Evolutionary conservation across 1,139 yeast genomes (phyloP).

Genomic region (Torulaspora globosa): DNA sequence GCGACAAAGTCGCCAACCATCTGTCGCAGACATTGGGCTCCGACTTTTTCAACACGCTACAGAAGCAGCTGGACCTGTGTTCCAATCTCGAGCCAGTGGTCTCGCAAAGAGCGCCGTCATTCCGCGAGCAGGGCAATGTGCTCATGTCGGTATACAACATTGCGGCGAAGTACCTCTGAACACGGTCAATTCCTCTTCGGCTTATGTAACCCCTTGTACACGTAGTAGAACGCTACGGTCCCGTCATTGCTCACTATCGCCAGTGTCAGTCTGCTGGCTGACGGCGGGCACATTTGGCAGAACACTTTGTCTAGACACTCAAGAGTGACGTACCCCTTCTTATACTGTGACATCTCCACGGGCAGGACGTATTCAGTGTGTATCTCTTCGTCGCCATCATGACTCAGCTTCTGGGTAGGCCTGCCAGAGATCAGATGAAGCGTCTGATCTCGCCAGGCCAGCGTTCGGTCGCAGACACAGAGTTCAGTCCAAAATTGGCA

Average conservation of each 20-base stretch:
- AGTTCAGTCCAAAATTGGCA: slow-evolving; percentile 55
- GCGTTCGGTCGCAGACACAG: slow-evolving; percentile 19
- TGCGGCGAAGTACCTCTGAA: slow-evolving; percentile 11
- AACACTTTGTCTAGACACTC: slow-evolving; percentile 33
- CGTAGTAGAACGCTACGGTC: slow-evolving; percentile 61
- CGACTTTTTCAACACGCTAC: slow-evolving; percentile 9
- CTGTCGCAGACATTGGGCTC: slow-evolving; percentile 16
- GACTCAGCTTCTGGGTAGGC: slow-evolving; percentile 36
- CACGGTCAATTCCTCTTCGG: slow-evolving; percentile 44
- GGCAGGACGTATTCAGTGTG: slow-evolving; percentile 36
- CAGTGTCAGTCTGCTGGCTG: slow-evolving; percentile 42
- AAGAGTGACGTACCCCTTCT: slow-evolving; percentile 37
- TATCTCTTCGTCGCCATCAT: slow-evolving; percentile 26
- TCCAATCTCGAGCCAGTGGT: slow-evolving; percentile 3
- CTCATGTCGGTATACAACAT: slow-evolving; percentile 21
- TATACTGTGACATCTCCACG: slow-evolving; percentile 27
- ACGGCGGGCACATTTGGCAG: slow-evolving; percentile 21
- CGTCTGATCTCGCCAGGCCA: slow-evolving; percentile 17
- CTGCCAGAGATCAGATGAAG: slow-evolving; percentile 30
- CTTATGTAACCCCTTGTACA: slow-evolving; percentile 59
- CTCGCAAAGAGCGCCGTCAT: slow-evolving; percentile 17
- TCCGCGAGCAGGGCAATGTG: slow-evolving; percentile 28
- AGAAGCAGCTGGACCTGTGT: slow-evolving; percentile 8
- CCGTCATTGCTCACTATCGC: slow-evolving; percentile 63
- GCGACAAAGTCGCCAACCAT: slow-evolving; percentile 19